Evolutionary conservation across 2,329 filamentous ascomycete species (phyloP), one percentile per base, ranked within the genome.

Genomic region (Xylariomycetidae sp.): DNA sequence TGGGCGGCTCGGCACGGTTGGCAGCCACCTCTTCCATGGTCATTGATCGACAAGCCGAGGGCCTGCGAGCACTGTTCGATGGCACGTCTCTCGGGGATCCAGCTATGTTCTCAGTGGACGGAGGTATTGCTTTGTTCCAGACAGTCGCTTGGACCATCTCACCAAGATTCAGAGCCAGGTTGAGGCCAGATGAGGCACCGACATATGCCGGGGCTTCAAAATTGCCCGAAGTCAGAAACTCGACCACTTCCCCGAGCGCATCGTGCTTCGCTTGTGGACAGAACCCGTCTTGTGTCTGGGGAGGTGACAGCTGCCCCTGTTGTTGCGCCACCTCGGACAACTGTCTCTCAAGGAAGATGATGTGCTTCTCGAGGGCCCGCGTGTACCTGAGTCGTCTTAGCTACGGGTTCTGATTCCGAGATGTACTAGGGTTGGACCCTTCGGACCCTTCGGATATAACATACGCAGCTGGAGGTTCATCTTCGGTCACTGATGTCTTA

Each of bases 81-180:
- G 5, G 6, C 5, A 7, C 22, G 15, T 13, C 24, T 12, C 12
- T 17, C 14, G 9, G 24, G 30, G 8, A 13, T 5, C 19, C 13
- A 4, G 8, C 14, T 16, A 5, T 27, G 25, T 23, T 32, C 10
- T 38, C 34, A 14, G 34, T 29, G 25, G 33, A 4, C 6, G 26
- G 39, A 16, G 47, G 51, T n/a, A 71, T 50, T 2, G 67, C 63
- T 40, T 72, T 70, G 30, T 70, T 70, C 68, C 68, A 72, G 1
- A 71, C 67, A 13, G 67, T 71, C 0, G 67, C 65, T 43, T 72
- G 68, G 7, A 72, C 67, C 65, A 73, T 72, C 31, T 70, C 65
- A 15, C 68, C 66, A 6, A 73, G 53, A 40, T 70, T 67, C 7
- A 65, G 56, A 5, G 68, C 68, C 27, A 72, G 45, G 10, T 65